Evolutionary conservation across 2,329 filamentous ascomycete genomes (phyloP).

Genomic region (Aspergillus nomiae): DNA sequence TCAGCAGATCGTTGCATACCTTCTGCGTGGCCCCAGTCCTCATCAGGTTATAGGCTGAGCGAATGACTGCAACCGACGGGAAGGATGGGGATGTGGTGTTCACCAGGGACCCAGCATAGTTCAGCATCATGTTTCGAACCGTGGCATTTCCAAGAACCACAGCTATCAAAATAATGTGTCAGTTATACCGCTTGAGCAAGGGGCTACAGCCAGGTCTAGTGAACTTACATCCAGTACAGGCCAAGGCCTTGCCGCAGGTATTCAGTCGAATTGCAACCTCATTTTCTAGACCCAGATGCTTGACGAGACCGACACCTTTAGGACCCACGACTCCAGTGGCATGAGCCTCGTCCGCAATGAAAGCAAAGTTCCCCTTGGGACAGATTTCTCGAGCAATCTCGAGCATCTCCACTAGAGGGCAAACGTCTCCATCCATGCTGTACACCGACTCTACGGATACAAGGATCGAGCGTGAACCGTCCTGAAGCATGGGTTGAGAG

Average conservation of each 20-base stretch:
- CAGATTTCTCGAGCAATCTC: constrained; percentile 31
- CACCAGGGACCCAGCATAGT: constrained; percentile 67
- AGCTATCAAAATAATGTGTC: constrained; percentile 37
- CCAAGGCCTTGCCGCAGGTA: no score
- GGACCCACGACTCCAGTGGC: constrained; percentile 46
- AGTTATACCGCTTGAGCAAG: not conserved
- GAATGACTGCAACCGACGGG: constrained; percentile 46
- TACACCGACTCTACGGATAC: constrained; percentile 49
- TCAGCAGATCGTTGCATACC: constrained; percentile 37
- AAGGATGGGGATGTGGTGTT: constrained; percentile 67
- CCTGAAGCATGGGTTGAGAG: constrained; percentile 19
- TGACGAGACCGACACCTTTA: constrained; percentile 46
- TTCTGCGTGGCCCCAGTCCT: not conserved
- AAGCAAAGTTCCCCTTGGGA: not conserved
- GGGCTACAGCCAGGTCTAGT: constrained; percentile 29
- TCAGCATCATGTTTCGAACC: constrained; percentile 62
- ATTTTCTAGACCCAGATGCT: constrained; percentile 44
- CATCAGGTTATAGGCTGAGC: constrained; percentile 6
- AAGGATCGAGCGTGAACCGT: constrained; percentile 38
- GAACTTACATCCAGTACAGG: no score
- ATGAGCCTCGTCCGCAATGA: constrained; percentile 50
- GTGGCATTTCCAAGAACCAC: constrained; percentile 59
- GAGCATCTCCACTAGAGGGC: constrained; percentile 43
- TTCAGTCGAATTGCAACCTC: constrained; percentile 38
- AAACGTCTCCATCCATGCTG: constrained; percentile 53